Base-by-base conservation (phyloP, 169 alveolate species). In the Plasmodium falciparum region DNA sequence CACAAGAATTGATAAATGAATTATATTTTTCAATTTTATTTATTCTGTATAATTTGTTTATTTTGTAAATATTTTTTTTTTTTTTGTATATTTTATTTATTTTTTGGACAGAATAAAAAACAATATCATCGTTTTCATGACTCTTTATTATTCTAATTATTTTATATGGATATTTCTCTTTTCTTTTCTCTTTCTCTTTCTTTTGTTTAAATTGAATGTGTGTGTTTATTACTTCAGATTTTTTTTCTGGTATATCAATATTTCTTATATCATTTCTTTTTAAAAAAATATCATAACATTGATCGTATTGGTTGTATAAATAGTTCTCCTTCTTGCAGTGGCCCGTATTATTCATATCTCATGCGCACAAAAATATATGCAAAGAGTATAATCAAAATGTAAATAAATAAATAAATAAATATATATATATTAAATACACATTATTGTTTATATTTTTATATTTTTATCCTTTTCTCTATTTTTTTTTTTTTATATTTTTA, bases 251-350 rank as follows among this genome's bases (percentile, higher is more conserved):
- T 47, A 69, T 29, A 62, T 13, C 15, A n/a, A 71, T 22, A 83
- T 83, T 83, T 15, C 43, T 70, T 62, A 70, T 70, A n/a, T 59
- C 56, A 39, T 72, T 71, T 22, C 50, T 78, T 59, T 59, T 78
- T 13, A 78, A 26, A 13, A 78, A 43, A 39, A 78, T 78, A 33
- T 78, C 59, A 33, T 50, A 78, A 5, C 62, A 33, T 22, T 49
- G n/a, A 12, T 58, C 66, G 20, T 65, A 66, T 49, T 78, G 78
- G 52, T 49, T 26, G 47, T 7, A 33, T 26, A 26, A 33, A 47
- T 39, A 22, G 1, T 58, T 65, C 61, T 50, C 33, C 7, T 47
- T 45, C 15, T 65, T 33, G 11, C 56, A 26, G 3, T 0, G 17
- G 20, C 9, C 52, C 17, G 26, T 39, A 13, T 26, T 17, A n/a